phyloP scores from a whole-genome alignment of 2,329 filamentous ascomycete genomes.

The Pseudogymnoascus sp. region DNA sequence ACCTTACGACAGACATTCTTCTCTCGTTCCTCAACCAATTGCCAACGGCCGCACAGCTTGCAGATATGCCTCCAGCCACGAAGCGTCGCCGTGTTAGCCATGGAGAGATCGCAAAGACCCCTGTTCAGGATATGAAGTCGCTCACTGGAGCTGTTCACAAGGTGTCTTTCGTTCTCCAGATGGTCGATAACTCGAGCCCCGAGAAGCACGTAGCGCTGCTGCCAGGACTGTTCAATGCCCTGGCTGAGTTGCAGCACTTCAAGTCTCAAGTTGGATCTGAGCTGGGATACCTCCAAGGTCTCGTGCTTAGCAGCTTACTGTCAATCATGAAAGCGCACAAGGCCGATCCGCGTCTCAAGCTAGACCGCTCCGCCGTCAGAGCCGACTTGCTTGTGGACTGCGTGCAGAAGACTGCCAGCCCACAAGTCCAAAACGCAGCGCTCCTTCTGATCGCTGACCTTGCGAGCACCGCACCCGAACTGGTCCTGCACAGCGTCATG shows the following conservation, averaged over 20 bases:
- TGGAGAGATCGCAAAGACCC: conserved; percentile 55
- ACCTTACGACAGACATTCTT: conserved; percentile 68
- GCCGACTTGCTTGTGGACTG: conserved; percentile 90
- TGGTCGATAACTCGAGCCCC: conserved; percentile 75
- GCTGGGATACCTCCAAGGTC: conserved; percentile 80
- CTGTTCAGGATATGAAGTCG: conserved; percentile 57
- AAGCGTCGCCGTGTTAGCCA: conserved; percentile 77
- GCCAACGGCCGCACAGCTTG: conserved; percentile 65
- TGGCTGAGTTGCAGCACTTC: conserved; percentile 83
- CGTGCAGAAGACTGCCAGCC: conserved; percentile 83
- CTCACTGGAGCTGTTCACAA: conserved; percentile 63
- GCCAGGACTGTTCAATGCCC: conserved; percentile 69
- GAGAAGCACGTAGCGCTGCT: conserved; percentile 70
- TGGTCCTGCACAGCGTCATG: conserved; percentile 96
- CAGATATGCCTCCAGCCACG: conserved; percentile 62
- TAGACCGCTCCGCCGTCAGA: conserved; percentile 74
- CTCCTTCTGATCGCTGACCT: conserved; percentile 81
- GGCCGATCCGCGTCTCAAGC: conserved; percentile 49
- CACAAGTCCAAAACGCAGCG: conserved; percentile 88
- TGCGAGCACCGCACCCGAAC: conserved; percentile 78
- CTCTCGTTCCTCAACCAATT: conserved; percentile 66
- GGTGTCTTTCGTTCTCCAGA: conserved; percentile 79
- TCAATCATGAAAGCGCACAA: conserved; percentile 77
- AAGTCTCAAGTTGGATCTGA: conserved; percentile 76
- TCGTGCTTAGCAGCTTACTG: conserved; percentile 74